These are phyloP conservation scores for Nitzschia putrida DNA, from an alignment of 108 stramenopile species.

Conservation along the genomic window DNA sequence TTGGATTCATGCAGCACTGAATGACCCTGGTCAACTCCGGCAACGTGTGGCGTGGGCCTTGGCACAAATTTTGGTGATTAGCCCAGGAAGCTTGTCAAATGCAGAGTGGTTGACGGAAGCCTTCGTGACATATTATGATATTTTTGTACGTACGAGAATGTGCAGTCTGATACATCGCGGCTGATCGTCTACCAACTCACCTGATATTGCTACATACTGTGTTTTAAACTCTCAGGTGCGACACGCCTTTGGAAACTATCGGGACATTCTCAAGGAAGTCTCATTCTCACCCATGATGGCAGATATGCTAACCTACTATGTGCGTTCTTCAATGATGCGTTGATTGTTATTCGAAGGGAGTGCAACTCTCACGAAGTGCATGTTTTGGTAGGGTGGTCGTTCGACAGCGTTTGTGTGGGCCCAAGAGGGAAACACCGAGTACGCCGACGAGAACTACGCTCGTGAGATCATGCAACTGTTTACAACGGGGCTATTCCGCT, in stretches of 20 bases:
- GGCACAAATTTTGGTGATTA: slow-evolving; percentile 56
- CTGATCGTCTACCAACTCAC: too few species aligned
- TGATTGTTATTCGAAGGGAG: slow-evolving; percentile 32
- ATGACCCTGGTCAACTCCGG: slow-evolving; percentile 64
- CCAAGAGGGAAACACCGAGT: neutral
- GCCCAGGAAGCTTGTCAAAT: neutral
- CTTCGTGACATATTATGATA: slow-evolving; percentile 57
- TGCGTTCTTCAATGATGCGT: too few species aligned
- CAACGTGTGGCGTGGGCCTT: slow-evolving; percentile 83
- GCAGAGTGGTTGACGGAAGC: slow-evolving; percentile 26
- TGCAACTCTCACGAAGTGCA: slow-evolving; percentile 34
- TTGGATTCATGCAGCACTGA: slow-evolving; percentile 4
- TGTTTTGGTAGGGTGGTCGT: slow-evolving; percentile 26
- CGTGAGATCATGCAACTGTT: slow-evolving; percentile 78
- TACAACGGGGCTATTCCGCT: slow-evolving; percentile 56
- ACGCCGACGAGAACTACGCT: slow-evolving; percentile 54
- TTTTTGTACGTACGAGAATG: slow-evolving; percentile 41
- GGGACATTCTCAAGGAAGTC: slow-evolving; percentile 62
- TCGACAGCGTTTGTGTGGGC: slow-evolving; percentile 48
- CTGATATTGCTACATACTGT: too few species aligned
- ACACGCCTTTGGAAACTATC: slow-evolving; percentile 76
- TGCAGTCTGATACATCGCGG: too few species aligned
- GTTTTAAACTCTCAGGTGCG: slow-evolving; percentile 1
- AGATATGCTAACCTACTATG: slow-evolving; percentile 47
- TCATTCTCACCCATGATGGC: slow-evolving; percentile 62